Base-by-base conservation (phyloP, 169 alveolate species). In the Cryptosporidium sp. region DNA sequence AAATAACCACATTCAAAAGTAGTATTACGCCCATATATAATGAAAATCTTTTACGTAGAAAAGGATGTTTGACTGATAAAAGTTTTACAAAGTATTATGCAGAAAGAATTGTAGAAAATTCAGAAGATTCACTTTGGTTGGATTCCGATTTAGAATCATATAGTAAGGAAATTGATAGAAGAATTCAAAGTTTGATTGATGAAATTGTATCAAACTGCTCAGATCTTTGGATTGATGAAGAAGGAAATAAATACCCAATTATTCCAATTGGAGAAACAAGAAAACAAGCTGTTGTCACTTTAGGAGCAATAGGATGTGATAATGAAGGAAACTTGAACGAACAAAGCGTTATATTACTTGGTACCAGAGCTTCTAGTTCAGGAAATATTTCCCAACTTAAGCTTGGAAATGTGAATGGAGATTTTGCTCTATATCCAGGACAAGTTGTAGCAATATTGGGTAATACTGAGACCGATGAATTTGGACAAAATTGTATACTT, bases 11-110 rank as follows among this genome's bases (percentile, higher is more conserved):
- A 14, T 29, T 53, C 12, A 18, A 4, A 5, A 29, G 18, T n/a
- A 44, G 42, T n/a, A 12, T 65, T 12, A 21, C 39, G 2, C 10
- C 42, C 6, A 62, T 80, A 33, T 80, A 42, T 52, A 80, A 80
- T 48, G 89, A 80, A 1, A 4, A 48, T 31, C 31, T 61, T 42
- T 16, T 44, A 14, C 67, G 80, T 26, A 80, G 89, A 44, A 80
- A 80, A 80, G 89, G 89, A 14, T 80, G 89, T 62, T 7, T 80
- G 26, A 80, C 89, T 0, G 89, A 80, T 42, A 80, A 80, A 65
- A 80, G 75, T 48, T 33, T n/a, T 44, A 80, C 89, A 26, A 80
- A 60, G 48, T 60, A 62, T 44, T 45, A 62, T 29, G 58, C 60
- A 23, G 75, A 58, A 42, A 62, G 26, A 48, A 26, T 18, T 26